Base-by-base conservation (phyloP, 768 basidiomycete genomes). In the Lanmaoa rubissima region DNA sequence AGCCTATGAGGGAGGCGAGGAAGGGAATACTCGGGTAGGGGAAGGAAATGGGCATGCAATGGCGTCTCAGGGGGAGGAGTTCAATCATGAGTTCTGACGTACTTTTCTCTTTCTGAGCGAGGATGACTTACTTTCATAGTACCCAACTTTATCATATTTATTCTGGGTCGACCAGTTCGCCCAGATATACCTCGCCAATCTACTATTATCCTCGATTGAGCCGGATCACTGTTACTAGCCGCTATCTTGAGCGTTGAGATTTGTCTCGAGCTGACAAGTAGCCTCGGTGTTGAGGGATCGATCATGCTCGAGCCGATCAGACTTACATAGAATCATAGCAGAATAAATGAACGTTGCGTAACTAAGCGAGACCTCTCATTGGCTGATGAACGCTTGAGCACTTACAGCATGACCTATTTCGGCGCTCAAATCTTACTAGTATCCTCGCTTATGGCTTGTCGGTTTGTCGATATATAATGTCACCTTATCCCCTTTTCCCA, bases 81-180 rank as follows among this genome's bases (percentile, higher is more conserved):
- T 91, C 64, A 76, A 73, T 47, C 89, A 91, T 62, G 78, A 90
- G 65, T 84, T 90, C 61, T 90, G 74, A 71, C 28, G 12, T 45
- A 26, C 44, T 42, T 57, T 48, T 28, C 32, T 46, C 36, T 26
- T 42, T 2, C 38, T 16, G 34, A 41, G 28, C 48, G 32, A 31
- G 16, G 19, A 31, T 28, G 2, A 51, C 34, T 21, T 42, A 46
- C 40, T 40, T 53, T 38, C 31, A 54, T 47, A 53, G 53, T 57
- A 63, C 64, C 60, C 57, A 46, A 38, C 24, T 40, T 56, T 54
- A 53, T 43, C 40, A 11, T 40, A 14, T 51, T 39, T 39, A 41
- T 45, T 40, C 26, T 32, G n/a, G 32, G 21, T 45, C 24, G 21
- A 40, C 21, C 47, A 49, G 38, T 41, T 39, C 34, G 28, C 31